Base-by-base conservation (phyloP, 108 stramenopile genomes). In the Mediolabrus comicus region DNA sequence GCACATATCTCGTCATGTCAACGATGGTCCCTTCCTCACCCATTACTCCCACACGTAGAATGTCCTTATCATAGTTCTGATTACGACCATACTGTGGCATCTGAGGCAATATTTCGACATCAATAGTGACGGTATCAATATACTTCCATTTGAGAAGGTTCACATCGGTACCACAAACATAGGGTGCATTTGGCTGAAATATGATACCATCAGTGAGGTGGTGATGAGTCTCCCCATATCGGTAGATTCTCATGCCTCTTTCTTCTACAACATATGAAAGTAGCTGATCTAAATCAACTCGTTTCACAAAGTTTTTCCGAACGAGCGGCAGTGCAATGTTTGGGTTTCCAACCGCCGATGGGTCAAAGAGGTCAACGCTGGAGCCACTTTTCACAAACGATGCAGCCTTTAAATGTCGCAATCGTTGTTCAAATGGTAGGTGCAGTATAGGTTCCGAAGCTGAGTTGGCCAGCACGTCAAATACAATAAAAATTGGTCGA, bases 131-230 rank as follows among this genome's bases (percentile, higher is more conserved):
- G 2, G 95, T 94, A 72, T 98, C 98, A 17, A 92, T 69, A 81
- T 96, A 98, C 70, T 98, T 98, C 98, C 98, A 98, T 75, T 98
- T 98, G 31, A 98, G 70, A 30, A 98, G 63, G 43, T 90, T 78
- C 4, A 82, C 67, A 77, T 98, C 93, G 2, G 95, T 97, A 28
- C 95, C 94, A 61, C 93, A 90, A 17, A 81, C 83, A 67, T 98
- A 98, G 2, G 94, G 93, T 17, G 80, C 57, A 69, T 98, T 95
- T 27, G 98, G 98, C 65, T 97, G 91, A 61, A 95, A 92, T 11
- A 77, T 77, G 12, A 77, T 77, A 12, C 98, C 98, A 86, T 98
- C 98, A 22, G 96, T 97, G 67, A 92, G 72, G 71, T 98, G 98
- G 77, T 96, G 78, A 73, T 92, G 91, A 0, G 83, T 69, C 12